Evolutionary conservation across 305 asterid species (phyloP), one percentile per base, ranked within the genome.

Genomic region (Caryopteris hybrid): DNA sequence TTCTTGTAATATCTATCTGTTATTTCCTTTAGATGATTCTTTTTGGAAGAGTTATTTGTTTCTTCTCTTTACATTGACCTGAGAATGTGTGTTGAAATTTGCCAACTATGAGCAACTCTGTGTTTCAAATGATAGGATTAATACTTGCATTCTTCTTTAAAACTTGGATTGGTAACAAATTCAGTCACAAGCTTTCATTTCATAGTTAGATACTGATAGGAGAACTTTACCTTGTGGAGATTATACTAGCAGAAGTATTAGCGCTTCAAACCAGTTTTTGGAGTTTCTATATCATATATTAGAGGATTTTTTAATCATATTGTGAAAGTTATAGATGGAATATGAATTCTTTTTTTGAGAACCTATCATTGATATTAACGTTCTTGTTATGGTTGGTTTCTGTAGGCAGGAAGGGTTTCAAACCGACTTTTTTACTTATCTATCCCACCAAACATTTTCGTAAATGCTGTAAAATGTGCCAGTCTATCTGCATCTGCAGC

Each of bases 371-470:
- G 31, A 10, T 23, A 51, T 22, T 65, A 11, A 64, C 27, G 8
- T 29, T 74, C 45, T 67, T 14, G 66, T 18, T 11, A 14, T 61
- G 55, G 29, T 69, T 43, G 59, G 48, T 69, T 75, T 77, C 18
- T 77, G 66, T 76, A 93, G 99, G 92, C 77, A 65, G 97, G 96
- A 59, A 90, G 86, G 83, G 71, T 83, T 48, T 78, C 97, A 9
- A 85, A 88, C 71, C 81, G 99, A 48, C 99, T 90, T 17, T 93
- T 90, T 80, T 93, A 93, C 83, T 80, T 93, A 71, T 93, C 99
- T 0, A 88, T 93, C 69, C 99, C 99, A 36, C 99, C 99, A 71
- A 93, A 90, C 81, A 88, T 93, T 72, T 93, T 93, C 61, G 78
- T 85, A 38, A 81, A 85, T 64, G 99, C 96, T 46, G 99, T 90